Evolutionary conservation across 306 rosid genomes (phyloP).

Genomic region (Albizia julibrissin): DNA sequence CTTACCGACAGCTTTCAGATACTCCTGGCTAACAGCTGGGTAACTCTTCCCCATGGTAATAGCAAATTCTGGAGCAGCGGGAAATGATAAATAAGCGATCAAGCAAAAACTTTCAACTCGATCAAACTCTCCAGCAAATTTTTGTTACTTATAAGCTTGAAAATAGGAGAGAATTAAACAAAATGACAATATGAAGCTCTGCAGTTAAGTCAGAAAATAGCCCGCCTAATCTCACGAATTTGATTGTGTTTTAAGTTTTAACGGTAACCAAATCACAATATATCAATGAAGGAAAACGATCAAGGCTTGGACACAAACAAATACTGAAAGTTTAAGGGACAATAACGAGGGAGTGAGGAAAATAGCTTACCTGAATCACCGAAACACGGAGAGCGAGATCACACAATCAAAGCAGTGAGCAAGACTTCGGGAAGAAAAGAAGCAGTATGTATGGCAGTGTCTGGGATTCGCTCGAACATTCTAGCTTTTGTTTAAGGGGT

Average conservation of each 20-base stretch:
- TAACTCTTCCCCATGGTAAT: slow-evolving; percentile 50
- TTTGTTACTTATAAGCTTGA: background rate
- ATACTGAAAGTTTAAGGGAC: background rate
- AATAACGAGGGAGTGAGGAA: background rate
- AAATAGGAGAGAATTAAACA: background rate
- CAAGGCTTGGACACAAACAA: background rate
- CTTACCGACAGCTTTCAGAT: slow-evolving; percentile 53
- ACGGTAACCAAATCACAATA: background rate
- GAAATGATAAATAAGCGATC: background rate
- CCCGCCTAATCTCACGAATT: background rate
- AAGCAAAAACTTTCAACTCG: background rate
- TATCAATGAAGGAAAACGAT: background rate
- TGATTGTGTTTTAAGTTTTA: background rate
- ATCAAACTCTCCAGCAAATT: background rate
- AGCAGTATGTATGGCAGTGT: background rate
- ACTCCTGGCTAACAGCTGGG: slow-evolving; percentile 55
- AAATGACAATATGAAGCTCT: background rate
- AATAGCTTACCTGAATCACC: slow-evolving; percentile 6
- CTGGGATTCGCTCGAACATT: background rate
- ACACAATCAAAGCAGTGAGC: background rate
- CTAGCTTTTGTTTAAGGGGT: background rate
- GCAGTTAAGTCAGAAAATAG: background rate
- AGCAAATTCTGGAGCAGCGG: background rate
- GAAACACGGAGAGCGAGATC: background rate
- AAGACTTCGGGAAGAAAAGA: background rate